Evolutionary conservation across 371 early-diverging fungal species (phyloP).

Genomic region (Apophysomyces sp.): DNA sequence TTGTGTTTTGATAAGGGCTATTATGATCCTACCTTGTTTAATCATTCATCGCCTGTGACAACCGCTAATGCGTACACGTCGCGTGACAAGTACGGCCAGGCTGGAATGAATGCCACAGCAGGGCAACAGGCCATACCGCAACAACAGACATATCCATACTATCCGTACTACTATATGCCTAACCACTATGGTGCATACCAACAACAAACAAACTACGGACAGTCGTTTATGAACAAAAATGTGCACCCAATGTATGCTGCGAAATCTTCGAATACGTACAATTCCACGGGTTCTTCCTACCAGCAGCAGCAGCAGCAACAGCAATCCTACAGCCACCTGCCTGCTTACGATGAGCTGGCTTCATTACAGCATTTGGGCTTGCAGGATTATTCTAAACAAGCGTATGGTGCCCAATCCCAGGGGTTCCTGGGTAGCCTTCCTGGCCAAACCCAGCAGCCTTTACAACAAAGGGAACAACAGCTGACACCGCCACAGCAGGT

Average conservation of each 20-base stretch:
- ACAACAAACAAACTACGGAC: conserved; percentile 70
- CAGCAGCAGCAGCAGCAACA: too few relatives aligned
- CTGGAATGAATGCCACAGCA: conserved; percentile 6
- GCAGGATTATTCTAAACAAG: not conserved
- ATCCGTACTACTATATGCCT: conserved; percentile 76
- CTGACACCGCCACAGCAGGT: conserved; percentile 5
- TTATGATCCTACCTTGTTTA: conserved; percentile 52
- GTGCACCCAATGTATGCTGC: conserved; percentile 57
- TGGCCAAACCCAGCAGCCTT: too few relatives aligned
- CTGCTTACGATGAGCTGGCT: conserved; percentile 2
- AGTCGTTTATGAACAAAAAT: conserved; percentile 82
- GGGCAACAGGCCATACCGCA: conserved; percentile 24
- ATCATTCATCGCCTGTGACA: conserved; percentile 39
- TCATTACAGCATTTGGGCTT: not conserved
- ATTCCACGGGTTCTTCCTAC: conserved; percentile 24
- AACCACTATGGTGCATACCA: conserved; percentile 73
- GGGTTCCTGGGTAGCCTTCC: not conserved
- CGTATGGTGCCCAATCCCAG: not conserved
- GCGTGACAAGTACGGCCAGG: conserved; percentile 25
- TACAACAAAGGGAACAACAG: too few relatives aligned
- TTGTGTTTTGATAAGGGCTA: conserved; percentile 39
- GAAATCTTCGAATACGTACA: conserved; percentile 51
- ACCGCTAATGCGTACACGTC: conserved; percentile 36
- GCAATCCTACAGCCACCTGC: conserved; percentile 36
- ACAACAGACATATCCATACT: conserved; percentile 57